Conservation (phyloP, 2,329 filamentous ascomycete species). For the Diaporthe sp. region DNA sequence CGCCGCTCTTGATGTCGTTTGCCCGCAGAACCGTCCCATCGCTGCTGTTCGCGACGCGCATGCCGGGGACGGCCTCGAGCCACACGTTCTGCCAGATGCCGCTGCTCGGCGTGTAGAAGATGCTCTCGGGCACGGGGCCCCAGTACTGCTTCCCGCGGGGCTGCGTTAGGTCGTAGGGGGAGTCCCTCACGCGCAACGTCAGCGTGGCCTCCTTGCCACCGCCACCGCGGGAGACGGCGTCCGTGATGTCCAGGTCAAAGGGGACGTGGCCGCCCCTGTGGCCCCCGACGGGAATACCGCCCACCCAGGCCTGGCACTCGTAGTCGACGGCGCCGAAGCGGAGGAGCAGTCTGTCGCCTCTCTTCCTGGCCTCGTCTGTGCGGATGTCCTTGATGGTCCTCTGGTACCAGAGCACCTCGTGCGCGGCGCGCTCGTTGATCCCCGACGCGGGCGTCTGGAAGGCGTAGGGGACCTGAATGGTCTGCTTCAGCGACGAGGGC, state of each 20-base stretch:
- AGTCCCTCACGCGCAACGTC: slow-evolving; percentile 70
- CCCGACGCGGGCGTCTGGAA: slow-evolving; percentile 74
- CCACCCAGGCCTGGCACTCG: slow-evolving; percentile 66
- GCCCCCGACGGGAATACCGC: slow-evolving; percentile 61
- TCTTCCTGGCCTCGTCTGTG: slow-evolving; percentile 50
- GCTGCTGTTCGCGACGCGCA: slow-evolving; percentile 64
- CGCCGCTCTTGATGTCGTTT: slow-evolving; percentile 62
- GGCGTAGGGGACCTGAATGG: slow-evolving; percentile 72
- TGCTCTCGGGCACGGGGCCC: slow-evolving; percentile 68
- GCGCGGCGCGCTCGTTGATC: slow-evolving; percentile 69
- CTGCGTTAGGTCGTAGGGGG: slow-evolving; percentile 71
- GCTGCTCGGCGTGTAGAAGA: slow-evolving; percentile 68
- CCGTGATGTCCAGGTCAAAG: slow-evolving; percentile 67
- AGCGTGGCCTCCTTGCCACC: slow-evolving; percentile 49
- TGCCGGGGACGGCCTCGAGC: slow-evolving; percentile 64
- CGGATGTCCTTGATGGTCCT: slow-evolving; percentile 62
- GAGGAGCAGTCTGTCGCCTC: slow-evolving; percentile 56
- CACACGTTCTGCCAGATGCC: slow-evolving; percentile 70
- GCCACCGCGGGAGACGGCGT: slow-evolving; percentile 48
- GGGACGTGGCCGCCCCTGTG: slow-evolving; percentile 71
- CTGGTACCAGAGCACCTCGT: slow-evolving; percentile 77
- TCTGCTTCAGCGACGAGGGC: slow-evolving; percentile 58
- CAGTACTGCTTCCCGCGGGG: slow-evolving; percentile 77
- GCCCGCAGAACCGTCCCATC: slow-evolving; percentile 67
- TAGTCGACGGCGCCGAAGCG: slow-evolving; percentile 73